These are phyloP conservation scores for Backusella australiensis DNA, from an alignment of 192 early-diverging fungal genomes.

Conservation along the genomic window DNA sequence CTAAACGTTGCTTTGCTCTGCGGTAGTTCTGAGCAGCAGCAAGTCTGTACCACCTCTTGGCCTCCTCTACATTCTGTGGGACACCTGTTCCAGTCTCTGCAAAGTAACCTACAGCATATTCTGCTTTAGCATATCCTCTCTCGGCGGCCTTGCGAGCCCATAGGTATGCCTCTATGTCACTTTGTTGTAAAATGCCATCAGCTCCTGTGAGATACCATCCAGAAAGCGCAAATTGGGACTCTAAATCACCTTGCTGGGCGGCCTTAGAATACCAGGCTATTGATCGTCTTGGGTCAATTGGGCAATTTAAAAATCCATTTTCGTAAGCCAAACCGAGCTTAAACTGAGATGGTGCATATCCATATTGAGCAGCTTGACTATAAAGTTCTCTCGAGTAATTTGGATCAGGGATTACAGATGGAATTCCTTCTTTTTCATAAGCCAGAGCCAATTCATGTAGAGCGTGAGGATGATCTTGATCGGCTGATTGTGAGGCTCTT, in stretches of 20 bases:
- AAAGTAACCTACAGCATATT: constrained; percentile 97
- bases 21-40: constrained; percentile 84
- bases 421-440: constrained; percentile 75
- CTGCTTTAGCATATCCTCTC: constrained; percentile 91
- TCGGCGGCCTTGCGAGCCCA: constrained; percentile 98
- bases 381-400: constrained; percentile 89
- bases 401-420: constrained; percentile 74
- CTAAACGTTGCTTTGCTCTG: constrained; percentile 78
- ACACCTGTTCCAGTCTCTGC: constrained; percentile 89
- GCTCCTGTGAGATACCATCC: constrained; percentile 96
- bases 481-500: constrained; percentile 83
- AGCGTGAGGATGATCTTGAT: constrained; percentile 89
- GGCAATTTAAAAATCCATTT: constrained; percentile 84
- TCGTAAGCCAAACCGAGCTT: constrained; percentile 93
- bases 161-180: constrained; percentile 92
- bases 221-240: constrained; percentile 92
- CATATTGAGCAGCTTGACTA: constrained; percentile 86
- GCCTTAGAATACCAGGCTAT: constrained; percentile 97
- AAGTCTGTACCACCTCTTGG: constrained; percentile 82
- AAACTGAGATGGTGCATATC: constrained; percentile 91
- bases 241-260: constrained; percentile 90
- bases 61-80: constrained; percentile 74
- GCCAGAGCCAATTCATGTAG: constrained; percentile 90
- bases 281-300: constrained; percentile 82
- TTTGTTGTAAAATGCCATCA: constrained; percentile 85